Evolutionary conservation across 768 basidiomycete genomes (phyloP), one percentile per base, ranked within the genome.

Genomic region (Albatrellus ellisii): DNA sequence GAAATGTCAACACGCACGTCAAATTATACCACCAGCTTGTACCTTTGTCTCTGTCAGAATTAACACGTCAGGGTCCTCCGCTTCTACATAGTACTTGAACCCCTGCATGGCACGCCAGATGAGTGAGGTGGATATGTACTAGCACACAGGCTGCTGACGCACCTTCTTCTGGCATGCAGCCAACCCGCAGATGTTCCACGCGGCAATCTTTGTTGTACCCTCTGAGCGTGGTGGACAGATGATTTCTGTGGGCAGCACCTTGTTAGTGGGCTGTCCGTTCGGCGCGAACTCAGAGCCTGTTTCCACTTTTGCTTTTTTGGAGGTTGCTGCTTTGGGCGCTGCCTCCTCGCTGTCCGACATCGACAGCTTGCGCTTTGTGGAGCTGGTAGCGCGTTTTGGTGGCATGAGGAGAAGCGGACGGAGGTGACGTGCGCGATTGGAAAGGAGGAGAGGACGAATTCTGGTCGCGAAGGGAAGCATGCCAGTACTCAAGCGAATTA

Each of bases 1-100:
- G 33, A 17, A 38, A 11, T 4, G 15, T 11, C 29, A 36, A 18
- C 29, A 26, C 34, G 36, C 28, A 10, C 28, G 25, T 21, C 22
- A 17, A 26, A 41, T 26, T 25, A 17, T 31, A 18, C 2, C 7
- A 42, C 50, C 25, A 36, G 41, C 7, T 33, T 54, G 20, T 29
- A 75, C 85, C 68, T 90, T 92, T 8, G 87, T 90, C 62, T 92
- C 89, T 0, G 84, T 87, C 32, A 92, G 62, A 12, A 91, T 70
- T 18, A 91, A 65, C 21, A 92, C 66, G 54, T 92, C 89, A 0
- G 89, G 75, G 54, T 90, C 78, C 52, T 92, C 89, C 1, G 86
- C 86, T 49, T 85, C 78, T 25, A 90, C 66, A 54, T 92, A 92
- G 52, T 64, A 56, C 51, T 76, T 79, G 62, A 92, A 88, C 0